Percentiles rank a stretch among this genome's conserved stretches.
Conservation (phyloP, 257 asterid species). For the Verbena officinalis region DNA sequence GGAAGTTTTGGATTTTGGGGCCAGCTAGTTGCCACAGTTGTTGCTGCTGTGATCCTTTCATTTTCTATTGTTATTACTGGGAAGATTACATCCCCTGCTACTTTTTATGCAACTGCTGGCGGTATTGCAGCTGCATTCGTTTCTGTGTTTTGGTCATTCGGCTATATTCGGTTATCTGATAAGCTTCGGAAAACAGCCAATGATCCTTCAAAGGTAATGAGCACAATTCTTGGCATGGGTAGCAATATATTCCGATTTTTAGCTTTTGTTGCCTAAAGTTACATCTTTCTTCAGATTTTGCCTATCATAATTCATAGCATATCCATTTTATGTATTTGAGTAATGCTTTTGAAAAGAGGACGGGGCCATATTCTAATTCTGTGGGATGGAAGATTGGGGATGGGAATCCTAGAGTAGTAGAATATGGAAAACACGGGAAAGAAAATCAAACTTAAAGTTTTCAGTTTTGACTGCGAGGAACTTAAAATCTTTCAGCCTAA, state of each 20-base stretch:
- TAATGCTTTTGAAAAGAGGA: slow-evolving; percentile 6
- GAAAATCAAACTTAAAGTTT: not conserved
- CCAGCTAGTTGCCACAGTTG: slow-evolving; percentile 82
- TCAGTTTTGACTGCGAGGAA: not conserved
- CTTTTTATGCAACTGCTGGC: slow-evolving; percentile 88
- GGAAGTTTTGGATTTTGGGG: slow-evolving; percentile 98
- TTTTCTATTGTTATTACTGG: slow-evolving; percentile 79
- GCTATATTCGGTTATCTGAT: slow-evolving; percentile 84
- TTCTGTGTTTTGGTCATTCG: slow-evolving; percentile 97
- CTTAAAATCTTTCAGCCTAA: not conserved
- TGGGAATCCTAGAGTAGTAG: not conserved
- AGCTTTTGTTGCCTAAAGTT: not conserved
- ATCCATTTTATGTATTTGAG: not conserved
- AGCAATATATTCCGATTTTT: not conserved
- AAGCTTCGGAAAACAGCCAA: slow-evolving; percentile 78
- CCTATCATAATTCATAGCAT: not conserved
- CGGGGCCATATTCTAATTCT: not conserved
- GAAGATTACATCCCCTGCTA: slow-evolving; percentile 80
- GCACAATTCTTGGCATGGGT: not conserved
- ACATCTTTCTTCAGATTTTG: not conserved
- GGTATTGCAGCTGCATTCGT: slow-evolving; percentile 92
- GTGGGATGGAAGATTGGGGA: not conserved
- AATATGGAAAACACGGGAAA: not conserved
- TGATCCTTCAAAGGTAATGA: slow-evolving; percentile 88
- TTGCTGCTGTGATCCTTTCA: slow-evolving; percentile 88